Evolutionary conservation across 805 yeast genomes (phyloP).

Genomic region (Metschnikowia gelsemii): DNA sequence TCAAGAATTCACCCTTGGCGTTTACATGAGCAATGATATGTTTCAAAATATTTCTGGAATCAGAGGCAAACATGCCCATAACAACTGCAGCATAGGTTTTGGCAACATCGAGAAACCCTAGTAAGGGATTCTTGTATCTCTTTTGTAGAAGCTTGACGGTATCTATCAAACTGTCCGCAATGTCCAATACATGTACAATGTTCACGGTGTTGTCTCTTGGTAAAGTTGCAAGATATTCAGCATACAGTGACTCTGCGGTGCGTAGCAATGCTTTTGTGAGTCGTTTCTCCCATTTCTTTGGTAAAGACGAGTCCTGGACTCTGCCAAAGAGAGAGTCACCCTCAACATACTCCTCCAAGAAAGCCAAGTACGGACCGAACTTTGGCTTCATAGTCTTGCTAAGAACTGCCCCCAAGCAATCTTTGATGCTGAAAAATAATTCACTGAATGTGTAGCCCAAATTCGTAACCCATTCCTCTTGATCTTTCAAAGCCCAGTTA

Average conservation of each 20-base stretch:
- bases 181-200: conserved; percentile 53
- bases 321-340: conserved; percentile 44
- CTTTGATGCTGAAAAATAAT: conserved; percentile 46
- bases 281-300: conserved; percentile 48
- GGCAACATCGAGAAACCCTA: conserved; percentile 56
- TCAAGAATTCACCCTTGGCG: conserved; percentile 33
- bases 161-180: conserved; percentile 52
- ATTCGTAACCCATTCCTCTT: conserved; percentile 49
- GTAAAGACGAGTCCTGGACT: conserved; percentile 34
- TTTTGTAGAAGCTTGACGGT: conserved; percentile 55
- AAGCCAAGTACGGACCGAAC: conserved; percentile 51
- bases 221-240: conserved; percentile 42
- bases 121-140: conserved; percentile 57
- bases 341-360: conserved; percentile 52
- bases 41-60: conserved; percentile 49
- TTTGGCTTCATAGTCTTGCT: conserved; percentile 50
- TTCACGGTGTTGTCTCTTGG: conserved; percentile 59
- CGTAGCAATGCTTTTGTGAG: conserved; percentile 36
- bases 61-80: conserved; percentile 54
- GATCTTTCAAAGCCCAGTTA: conserved; percentile 44
- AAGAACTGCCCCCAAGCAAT: conserved; percentile 41
- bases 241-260: conserved; percentile 40
- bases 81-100: conserved; percentile 47
- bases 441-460: conserved; percentile 47
- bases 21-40: conserved; percentile 46